phyloP scores from a whole-genome alignment of 2,329 filamentous ascomycete genomes.

The Cladosporium sp. region DNA sequence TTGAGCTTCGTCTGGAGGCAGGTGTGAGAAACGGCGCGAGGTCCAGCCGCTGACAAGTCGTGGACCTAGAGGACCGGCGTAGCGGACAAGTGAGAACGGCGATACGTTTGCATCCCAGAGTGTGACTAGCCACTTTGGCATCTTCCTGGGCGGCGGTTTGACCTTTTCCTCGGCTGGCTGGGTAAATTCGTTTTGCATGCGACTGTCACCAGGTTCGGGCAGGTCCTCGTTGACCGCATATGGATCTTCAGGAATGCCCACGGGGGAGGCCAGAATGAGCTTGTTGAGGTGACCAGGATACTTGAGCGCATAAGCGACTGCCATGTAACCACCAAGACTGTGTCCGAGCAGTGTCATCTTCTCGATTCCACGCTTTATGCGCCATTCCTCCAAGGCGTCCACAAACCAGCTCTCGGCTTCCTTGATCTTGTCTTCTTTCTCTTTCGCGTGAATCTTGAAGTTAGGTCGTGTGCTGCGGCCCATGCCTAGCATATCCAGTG shows the following conservation, averaged over 20 bases:
- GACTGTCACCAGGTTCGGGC: conserved; percentile 71
- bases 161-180: conserved; percentile 41
- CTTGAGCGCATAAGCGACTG: conserved; percentile 90
- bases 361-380: conserved; percentile 80
- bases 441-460: conserved; percentile 81
- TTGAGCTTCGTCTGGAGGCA: conserved; percentile 73
- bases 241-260: conserved; percentile 91
- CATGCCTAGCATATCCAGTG: conserved; percentile 94
- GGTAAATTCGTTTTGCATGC: conserved; percentile 71
- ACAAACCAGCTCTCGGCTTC: conserved; percentile 97
- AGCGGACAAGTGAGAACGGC: conserved; percentile 84
- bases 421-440: conserved; percentile 70
- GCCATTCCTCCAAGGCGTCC: conserved; percentile 94
- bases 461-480: conserved; percentile 78
- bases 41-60: conserved; percentile 94
- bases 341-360: conserved; percentile 91
- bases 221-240: conserved; percentile 78
- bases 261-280: conserved; percentile 88
- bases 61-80: conserved; percentile 83
- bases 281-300: conserved; percentile 95
- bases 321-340: conserved; percentile 90
- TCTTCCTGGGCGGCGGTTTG: conserved; percentile 49
- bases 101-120: conserved; percentile 97
- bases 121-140: conserved; percentile 84
- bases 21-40: conserved; percentile 82